Evolutionary conservation across 345 rosid species (phyloP).

Genomic region (Boechera divaricarpa): DNA sequence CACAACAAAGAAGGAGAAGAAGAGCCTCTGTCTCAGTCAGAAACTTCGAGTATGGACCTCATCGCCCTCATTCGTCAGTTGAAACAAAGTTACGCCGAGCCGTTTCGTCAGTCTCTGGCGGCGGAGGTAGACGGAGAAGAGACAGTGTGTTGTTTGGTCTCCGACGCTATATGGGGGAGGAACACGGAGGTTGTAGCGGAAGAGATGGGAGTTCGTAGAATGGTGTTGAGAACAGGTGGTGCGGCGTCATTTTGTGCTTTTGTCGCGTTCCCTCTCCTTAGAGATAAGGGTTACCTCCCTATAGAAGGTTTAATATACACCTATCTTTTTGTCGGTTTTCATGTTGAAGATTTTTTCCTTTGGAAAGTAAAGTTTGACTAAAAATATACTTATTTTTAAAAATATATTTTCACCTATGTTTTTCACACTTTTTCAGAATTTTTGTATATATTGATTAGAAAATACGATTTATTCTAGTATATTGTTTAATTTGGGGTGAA

Average conservation of each 20-base stretch:
- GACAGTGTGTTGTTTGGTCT: conserved; percentile 53
- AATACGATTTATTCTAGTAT: neutral
- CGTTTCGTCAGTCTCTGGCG: conserved; percentile 51
- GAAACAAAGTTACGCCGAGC: conserved; percentile 44
- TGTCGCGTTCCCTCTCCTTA: conserved; percentile 31
- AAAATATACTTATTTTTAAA: too few species aligned
- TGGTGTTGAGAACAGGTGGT: conserved; percentile 56
- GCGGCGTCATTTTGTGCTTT: conserved; percentile 43
- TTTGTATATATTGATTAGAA: too few species aligned
- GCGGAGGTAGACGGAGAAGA: conserved; percentile 45
- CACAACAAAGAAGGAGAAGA: conserved; percentile 34
- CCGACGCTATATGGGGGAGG: conserved; percentile 55
- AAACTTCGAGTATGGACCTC: conserved; percentile 28
- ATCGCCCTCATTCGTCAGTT: conserved; percentile 37
- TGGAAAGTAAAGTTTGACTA: too few species aligned
- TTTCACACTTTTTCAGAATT: too few species aligned
- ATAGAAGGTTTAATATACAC: conserved; percentile 42
- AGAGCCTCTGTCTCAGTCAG: conserved; percentile 4
- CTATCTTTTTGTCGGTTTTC: too few species aligned
- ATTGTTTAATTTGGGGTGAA: neutral
- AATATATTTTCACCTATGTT: too few species aligned
- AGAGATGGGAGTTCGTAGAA: conserved; percentile 48
- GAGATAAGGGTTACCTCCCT: conserved; percentile 45
- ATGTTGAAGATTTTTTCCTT: too few species aligned
- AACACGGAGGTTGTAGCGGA: conserved; percentile 52